phyloP scores from a whole-genome alignment of 2,329 filamentous ascomycete species.

The Fusarium pseudograminearum region DNA sequence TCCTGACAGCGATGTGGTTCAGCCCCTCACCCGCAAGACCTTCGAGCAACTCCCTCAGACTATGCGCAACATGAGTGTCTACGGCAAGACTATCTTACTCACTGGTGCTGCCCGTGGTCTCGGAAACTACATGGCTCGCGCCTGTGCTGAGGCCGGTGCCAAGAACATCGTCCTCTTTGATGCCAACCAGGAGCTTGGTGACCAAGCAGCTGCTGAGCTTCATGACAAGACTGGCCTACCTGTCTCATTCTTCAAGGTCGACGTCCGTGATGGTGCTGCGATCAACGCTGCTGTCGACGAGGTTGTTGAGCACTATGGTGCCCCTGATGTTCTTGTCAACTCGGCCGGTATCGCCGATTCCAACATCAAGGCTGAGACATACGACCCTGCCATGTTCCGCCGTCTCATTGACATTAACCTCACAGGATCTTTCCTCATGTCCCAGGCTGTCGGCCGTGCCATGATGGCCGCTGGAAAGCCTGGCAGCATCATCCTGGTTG shows the following conservation, averaged over 20 bases:
- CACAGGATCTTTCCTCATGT: conserved; percentile 81
- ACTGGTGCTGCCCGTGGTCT: conserved; percentile 82
- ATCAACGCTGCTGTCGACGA: conserved; percentile 77
- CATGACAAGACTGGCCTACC: conserved; percentile 79
- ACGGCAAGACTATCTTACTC: conserved; percentile 77
- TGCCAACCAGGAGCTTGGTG: conserved; percentile 79
- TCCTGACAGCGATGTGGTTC: conserved; percentile 61
- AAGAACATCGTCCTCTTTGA: conserved; percentile 81
- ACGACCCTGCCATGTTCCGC: conserved; percentile 81
- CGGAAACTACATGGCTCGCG: conserved; percentile 83
- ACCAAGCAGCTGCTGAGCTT: conserved; percentile 75
- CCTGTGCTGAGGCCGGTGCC: conserved; percentile 80
- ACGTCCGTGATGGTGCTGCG: conserved; percentile 77
- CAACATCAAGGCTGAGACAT: conserved; percentile 84
- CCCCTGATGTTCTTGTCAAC: conserved; percentile 81
- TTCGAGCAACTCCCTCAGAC: conserved; percentile 71
- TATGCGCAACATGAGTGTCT: conserved; percentile 76
- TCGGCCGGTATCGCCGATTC: conserved; percentile 85
- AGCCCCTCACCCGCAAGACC: conserved; percentile 65
- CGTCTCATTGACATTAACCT: conserved; percentile 86
- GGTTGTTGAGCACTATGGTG: conserved; percentile 74
- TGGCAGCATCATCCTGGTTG: conserved; percentile 80
- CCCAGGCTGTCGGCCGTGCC: conserved; percentile 75
- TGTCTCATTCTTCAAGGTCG: conserved; percentile 82
- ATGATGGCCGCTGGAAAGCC: conserved; percentile 80